Evolutionary conservation across 305 asterid genomes (phyloP), one percentile per base, ranked within the genome.

Genomic region (Plantago rigida): DNA sequence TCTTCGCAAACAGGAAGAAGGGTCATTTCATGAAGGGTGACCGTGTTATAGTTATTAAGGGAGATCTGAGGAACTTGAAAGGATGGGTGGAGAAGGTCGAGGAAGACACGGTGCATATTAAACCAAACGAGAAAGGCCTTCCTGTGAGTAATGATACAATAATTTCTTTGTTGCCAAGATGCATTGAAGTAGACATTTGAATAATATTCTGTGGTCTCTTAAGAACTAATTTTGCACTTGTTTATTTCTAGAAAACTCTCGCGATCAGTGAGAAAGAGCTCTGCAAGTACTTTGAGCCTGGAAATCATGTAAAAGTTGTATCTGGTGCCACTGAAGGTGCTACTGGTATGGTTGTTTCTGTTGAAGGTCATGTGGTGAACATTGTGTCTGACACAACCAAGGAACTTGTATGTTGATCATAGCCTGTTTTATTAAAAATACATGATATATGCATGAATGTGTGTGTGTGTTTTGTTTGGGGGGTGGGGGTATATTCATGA

Each of bases 21-120:
- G 96, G 95, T 51, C 97, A 89, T 62, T 92, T 92, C 74, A 70
- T 86, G 86, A 92, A 89, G 82, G 95, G 97, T 42, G 99, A 92
- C 64, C 76, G 87, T 60, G 96, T 92, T 50, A 89, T 92, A 74
- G 83, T 89, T 57, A 78, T 89, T 63, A 89, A 89, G 75, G 99
- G 99, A 55, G 97, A 92, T 79, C 84, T 88, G 46, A 83, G 70
- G 79, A 92, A 89, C 75, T 73, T 89, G 72, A 89, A 89, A 74
- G 97, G 97, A 67, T 75, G 76, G 63, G 97, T 92, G 73, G 99
- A 88, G 77, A 89, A 86, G 75, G 95, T 92, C 51, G 97, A 92
- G 77, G 99, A 86, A 77, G 90, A 83, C 66, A 86, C 91, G 42
- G 95, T 92, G 52, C 91, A 92, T 78, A 86, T 92, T 54, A 89